phyloP scores from a whole-genome alignment of 306 rosid genomes.

The Corylus avellana region DNA sequence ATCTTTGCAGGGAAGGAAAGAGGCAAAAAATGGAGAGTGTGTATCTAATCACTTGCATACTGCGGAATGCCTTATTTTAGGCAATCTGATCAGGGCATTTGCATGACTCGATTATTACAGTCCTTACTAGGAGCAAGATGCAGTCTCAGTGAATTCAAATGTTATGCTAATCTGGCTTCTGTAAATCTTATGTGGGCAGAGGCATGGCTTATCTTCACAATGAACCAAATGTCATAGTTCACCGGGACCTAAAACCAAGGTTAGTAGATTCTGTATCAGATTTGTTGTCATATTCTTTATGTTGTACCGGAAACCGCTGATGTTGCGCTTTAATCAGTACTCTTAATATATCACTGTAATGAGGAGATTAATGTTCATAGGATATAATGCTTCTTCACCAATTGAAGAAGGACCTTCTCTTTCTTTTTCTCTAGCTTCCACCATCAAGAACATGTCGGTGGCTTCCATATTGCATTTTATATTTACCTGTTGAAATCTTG shows the following conservation, averaged over 20 bases:
- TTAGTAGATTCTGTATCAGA: slow-evolving; percentile 36
- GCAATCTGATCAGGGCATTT: neutral
- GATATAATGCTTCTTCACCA: neutral
- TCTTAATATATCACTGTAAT: neutral
- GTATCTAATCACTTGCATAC: neutral
- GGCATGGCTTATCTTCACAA: slow-evolving; percentile 98
- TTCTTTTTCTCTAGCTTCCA: slow-evolving; percentile 1
- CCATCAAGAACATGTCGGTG: slow-evolving; percentile 20
- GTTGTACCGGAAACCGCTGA: neutral
- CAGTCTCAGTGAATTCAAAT: slow-evolving; percentile 21
- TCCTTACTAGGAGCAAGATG: neutral
- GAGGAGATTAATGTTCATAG: neutral
- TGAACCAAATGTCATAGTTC: slow-evolving; percentile 88
- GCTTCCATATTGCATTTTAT: slow-evolving; percentile 13
- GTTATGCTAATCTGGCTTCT: slow-evolving; percentile 34
- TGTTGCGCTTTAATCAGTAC: neutral
- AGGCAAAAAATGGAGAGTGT: too few species aligned
- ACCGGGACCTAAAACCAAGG: slow-evolving; percentile 95
- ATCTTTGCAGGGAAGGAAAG: neutral
- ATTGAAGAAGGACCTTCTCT: neutral
- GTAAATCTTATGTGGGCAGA: slow-evolving; percentile 47
- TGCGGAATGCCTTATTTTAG: neutral
- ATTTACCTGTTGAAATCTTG: slow-evolving; percentile 16
- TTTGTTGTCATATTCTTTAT: slow-evolving; percentile 5
- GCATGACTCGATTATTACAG: neutral